Base-by-base conservation (phyloP, 179 eudicot species). In the Actinidia arguta region DNA sequence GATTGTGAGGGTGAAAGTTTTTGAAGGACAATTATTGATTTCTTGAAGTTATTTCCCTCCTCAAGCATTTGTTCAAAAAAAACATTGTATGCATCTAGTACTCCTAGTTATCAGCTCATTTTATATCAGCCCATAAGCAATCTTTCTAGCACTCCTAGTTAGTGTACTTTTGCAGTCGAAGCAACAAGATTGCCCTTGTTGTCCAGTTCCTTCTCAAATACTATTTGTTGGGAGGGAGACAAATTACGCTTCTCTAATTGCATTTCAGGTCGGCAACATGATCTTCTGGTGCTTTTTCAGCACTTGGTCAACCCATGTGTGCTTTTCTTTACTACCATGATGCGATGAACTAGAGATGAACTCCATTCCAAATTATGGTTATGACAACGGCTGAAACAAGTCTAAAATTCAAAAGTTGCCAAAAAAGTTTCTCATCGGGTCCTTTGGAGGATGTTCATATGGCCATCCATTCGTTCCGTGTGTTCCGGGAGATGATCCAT, bases 281-380 rank as follows among this genome's bases (percentile, higher is more conserved):
- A 92, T 93, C 24, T 95, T 96, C 80, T 96, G 99, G 99, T 93
- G 92, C 87, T 92, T 91, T 69, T 96, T 96, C 91, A 85, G 99
- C 88, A 88, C 86, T 95, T 27, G 98, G 99, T 78, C 99, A 96
- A 88, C 99, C 99, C 0, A 96, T 95, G 99, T 92, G 96, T 58
- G 88, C 95, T 76, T 88, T 95, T 24, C 95, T 96, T 14, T 95
- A 96, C 86, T 96, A 96, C 89, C 99, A 96, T 79, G 99, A 96
- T 69, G 71, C 95, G 50, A 95, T 96, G 99, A 96, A 96, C n/a
- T 81, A 89, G 94, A 81, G 93, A 88, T 83, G 83, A 83, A 42
- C 69, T 55, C 22, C 59, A 9, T 24, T 58, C 14, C 6, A 11
- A 48, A 50, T 22, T 9, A 66, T 31, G 20, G 51, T 22, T 16